Base-by-base conservation (phyloP, 257 asterid genomes). In the Nemophila menziesii region DNA sequence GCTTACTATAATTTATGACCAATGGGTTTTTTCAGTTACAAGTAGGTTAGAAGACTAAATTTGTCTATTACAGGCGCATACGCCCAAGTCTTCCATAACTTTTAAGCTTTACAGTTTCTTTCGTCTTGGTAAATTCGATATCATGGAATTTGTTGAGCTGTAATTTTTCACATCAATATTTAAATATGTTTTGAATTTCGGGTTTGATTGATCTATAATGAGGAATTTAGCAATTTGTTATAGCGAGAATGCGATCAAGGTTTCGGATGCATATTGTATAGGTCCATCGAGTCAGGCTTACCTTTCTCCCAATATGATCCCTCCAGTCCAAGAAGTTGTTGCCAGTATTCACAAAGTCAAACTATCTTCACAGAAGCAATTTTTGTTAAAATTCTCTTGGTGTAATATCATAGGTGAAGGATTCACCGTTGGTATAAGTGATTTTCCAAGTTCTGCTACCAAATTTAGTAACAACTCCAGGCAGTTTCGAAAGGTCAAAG, bases 231-330 rank as follows among this genome's bases (percentile, higher is more conserved):
- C 85, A 27, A 44, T 59, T 16, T 86, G 97, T 56, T 77, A 86
- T 54, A 69, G 69, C 60, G 85, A 86, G 24, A 74, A 75, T 34
- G 93, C 97, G 17, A 59, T 79, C 16, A 72, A 79, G 45, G 80
- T 82, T 7, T 72, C 97, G 11, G 78, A 72, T 64, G 70, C 94
- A 1, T 79, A 82, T 37, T 74, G 93, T 54, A 69, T 84, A 0
- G 77, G 80, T 16, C 67, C 77, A 33, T 60, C 78, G 3, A 65
- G 60, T 37, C 73, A 47, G 42, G 58, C 58, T 24, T 40, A 29
- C 29, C 48, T 20, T 6, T 44, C 75, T 0, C 48, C 66, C 0
- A 64, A 47, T 5, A 5, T 55, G 41, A 29, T 58, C 14, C 58
- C 82, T 33, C 53, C 93, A 15, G 45, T 59, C 14, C 77, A 63